phyloP scores from a whole-genome alignment of 169 alveolate species.

The Eimeria tenella region DNA sequence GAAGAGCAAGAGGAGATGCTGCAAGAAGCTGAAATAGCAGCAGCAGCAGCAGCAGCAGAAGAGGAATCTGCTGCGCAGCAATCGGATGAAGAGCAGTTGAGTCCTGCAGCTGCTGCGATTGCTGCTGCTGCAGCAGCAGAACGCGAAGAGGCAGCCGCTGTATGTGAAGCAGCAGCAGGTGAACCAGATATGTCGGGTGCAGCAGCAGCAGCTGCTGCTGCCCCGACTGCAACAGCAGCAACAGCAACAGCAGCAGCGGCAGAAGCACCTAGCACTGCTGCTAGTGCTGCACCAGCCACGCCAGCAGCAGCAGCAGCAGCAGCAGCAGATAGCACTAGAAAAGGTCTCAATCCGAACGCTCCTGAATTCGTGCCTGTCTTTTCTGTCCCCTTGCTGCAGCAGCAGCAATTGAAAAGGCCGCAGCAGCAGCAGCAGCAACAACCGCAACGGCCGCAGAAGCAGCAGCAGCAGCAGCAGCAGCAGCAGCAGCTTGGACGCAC shows the following conservation, averaged over 20 bases:
- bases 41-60: too few relatives aligned
- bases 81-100: too few relatives aligned
- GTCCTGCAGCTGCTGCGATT: too few relatives aligned
- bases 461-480: not conserved
- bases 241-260: not conserved
- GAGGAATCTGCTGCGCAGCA: too few relatives aligned
- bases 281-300: not conserved
- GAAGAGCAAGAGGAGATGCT: too few relatives aligned
- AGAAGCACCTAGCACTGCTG: not conserved
- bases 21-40: too few relatives aligned
- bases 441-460: conserved; percentile 26
- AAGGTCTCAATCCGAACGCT: conserved; percentile 13
- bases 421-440: conserved; percentile 35
- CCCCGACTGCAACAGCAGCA: not conserved
- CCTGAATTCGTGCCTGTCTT: conserved; percentile 24
- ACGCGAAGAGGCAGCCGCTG: not conserved
- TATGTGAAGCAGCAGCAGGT: not conserved
- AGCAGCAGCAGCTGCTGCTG: conserved; percentile 30
- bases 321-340: conserved; percentile 19
- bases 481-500: too few relatives aligned
- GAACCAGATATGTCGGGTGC: not conserved
- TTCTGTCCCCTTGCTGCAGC: not conserved
- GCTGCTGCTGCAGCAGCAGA: conserved; percentile 3
- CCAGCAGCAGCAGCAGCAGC: conserved; percentile 60
- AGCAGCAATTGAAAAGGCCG: not conserved